phyloP scores from a whole-genome alignment of 305 asterid species.

The Galium porrigens region DNA sequence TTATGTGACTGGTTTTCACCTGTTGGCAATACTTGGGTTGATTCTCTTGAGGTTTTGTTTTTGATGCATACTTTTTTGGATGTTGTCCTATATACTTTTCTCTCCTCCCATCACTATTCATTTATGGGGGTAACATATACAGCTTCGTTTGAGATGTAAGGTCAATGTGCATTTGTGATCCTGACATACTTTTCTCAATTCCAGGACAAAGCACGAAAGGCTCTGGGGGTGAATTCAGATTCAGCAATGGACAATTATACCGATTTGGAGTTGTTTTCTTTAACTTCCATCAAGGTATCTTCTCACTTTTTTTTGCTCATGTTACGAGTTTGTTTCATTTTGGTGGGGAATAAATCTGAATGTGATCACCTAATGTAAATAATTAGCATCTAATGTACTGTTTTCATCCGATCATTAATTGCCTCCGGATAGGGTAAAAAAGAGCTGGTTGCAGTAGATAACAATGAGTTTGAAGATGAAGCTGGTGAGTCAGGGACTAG shows the following conservation, averaged over 20 bases:
- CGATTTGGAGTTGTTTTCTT: slow-evolving; percentile 65
- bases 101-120: neutral
- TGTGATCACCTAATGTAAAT: neutral
- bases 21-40: neutral
- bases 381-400: neutral
- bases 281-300: slow-evolving; percentile 43
- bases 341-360: neutral
- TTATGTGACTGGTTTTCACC: neutral
- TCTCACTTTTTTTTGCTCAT: neutral
- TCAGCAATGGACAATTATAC: slow-evolving; percentile 56
- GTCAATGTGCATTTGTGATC: slow-evolving; percentile 8
- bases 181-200: slow-evolving; percentile 8
- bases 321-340: neutral
- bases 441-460: slow-evolving; percentile 74
- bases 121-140: neutral
- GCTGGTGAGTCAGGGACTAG: slow-evolving; percentile 36
- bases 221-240: slow-evolving; percentile 56
- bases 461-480: slow-evolving; percentile 46
- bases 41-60: neutral
- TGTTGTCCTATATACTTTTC: neutral
- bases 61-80: neutral
- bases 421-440: slow-evolving; percentile 44
- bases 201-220: slow-evolving; percentile 86
- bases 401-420: neutral
- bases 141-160: neutral